phyloP scores from a whole-genome alignment of 805 yeast species.

The Starmerella bombi region DNA sequence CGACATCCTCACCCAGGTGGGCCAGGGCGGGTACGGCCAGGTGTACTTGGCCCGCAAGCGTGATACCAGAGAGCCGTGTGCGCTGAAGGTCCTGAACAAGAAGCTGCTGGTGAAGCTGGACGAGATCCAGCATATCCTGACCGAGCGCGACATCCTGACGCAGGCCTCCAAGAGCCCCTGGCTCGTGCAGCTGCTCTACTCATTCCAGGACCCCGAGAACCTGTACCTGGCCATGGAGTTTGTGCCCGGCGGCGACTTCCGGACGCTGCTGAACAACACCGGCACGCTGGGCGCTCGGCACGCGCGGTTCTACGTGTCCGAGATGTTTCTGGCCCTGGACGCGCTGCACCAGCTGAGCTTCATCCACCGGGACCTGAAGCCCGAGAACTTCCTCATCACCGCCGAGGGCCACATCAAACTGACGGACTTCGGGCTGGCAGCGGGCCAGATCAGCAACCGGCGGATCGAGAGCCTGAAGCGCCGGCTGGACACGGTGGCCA shows the following conservation, averaged over 20 bases:
- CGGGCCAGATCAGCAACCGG: slow-evolving; percentile 86
- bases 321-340: slow-evolving; percentile 91
- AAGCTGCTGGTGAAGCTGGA: slow-evolving; percentile 74
- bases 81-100: slow-evolving; percentile 82
- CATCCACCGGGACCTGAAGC: slow-evolving; percentile 93
- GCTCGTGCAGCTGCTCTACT: slow-evolving; percentile 86
- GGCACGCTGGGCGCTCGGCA: slow-evolving; percentile 88
- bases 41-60: slow-evolving; percentile 91
- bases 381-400: slow-evolving; percentile 84
- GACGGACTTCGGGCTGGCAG: slow-evolving; percentile 94
- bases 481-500: slow-evolving; percentile 32
- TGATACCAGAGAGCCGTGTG: slow-evolving; percentile 91
- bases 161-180: slow-evolving; percentile 81
- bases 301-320: slow-evolving; percentile 86
- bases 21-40: slow-evolving; percentile 99
- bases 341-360: slow-evolving; percentile 89
- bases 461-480: slow-evolving; percentile 82
- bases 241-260: slow-evolving; percentile 99
- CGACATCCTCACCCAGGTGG: slow-evolving; percentile 93
- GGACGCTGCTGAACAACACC: slow-evolving; percentile 85
- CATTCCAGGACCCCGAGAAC: slow-evolving; percentile 84
- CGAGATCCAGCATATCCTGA: slow-evolving; percentile 88
- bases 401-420: slow-evolving; percentile 82
- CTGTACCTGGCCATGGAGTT: slow-evolving; percentile 96
- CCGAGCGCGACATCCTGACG: slow-evolving; percentile 94